A percentile compares a stretch with the other conserved stretches of the same genome.
Evolutionary conservation across 2,329 filamentous ascomycete genomes (phyloP).

Genomic region (Epichloe sibirici): DNA sequence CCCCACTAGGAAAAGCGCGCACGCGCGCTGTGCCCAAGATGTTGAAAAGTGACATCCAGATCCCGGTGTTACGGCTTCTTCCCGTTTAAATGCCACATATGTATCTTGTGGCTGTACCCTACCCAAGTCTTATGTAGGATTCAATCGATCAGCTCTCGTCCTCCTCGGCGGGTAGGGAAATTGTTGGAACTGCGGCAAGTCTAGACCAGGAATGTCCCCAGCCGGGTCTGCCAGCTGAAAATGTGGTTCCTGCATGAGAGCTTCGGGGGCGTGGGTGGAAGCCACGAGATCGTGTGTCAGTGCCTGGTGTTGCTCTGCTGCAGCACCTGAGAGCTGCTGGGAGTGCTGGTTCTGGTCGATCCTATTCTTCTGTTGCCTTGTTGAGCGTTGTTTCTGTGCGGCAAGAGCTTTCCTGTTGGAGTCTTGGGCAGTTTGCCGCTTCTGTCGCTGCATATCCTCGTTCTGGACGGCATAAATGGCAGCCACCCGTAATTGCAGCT

Average conservation of each 20-base stretch:
- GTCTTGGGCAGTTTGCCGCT: conserved; percentile 25
- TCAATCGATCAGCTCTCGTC: conserved; percentile 15
- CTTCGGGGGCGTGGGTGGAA: conserved; percentile 8
- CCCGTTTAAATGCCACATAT: no score
- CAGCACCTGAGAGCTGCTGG: conserved; percentile 1
- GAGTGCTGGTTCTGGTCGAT: neutral
- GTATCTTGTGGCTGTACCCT: neutral
- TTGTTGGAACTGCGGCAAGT: conserved; percentile 14
- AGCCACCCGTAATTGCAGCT: conserved; percentile 29
- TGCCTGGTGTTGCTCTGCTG: conserved; percentile 8
- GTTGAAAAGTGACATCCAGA: neutral
- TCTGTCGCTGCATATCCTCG: conserved; percentile 29
- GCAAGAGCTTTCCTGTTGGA: conserved; percentile 17
- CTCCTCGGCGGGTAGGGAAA: conserved; percentile 19
- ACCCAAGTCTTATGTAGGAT: neutral
- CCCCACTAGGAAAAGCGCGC: neutral
- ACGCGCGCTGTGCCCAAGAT: no score
- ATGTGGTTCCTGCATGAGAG: conserved; percentile 17
- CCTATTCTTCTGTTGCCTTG: conserved; percentile 10
- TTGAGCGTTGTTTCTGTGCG: conserved; percentile 14
- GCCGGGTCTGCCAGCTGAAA: conserved; percentile 16
- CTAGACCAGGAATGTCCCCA: neutral
- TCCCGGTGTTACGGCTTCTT: no score
- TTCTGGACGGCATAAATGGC: conserved; percentile 33
- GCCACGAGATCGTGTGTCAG: conserved; percentile 2